Conservation (phyloP, 2,329 filamentous ascomycete genomes). For the Sclerotinia borealis region DNA sequence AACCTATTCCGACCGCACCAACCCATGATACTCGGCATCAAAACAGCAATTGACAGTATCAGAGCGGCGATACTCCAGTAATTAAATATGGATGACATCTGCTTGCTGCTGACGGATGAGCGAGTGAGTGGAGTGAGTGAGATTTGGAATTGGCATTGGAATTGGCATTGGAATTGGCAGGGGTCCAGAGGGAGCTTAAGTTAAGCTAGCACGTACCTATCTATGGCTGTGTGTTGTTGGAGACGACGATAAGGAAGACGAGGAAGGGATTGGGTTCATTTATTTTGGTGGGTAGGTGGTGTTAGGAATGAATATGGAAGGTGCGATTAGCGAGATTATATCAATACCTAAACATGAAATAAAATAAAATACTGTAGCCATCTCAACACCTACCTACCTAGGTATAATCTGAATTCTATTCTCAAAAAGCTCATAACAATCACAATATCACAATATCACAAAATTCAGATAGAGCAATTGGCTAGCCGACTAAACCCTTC, state of each 20-base stretch:
- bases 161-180: too few species aligned
- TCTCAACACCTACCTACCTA: not conserved
- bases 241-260: too few species aligned
- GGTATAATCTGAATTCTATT: not conserved
- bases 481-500: not conserved
- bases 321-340: too few species aligned
- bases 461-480: not conserved
- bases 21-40: slow-evolving; percentile 50
- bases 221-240: too few species aligned
- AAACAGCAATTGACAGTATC: not conserved
- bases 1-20: slow-evolving; percentile 70
- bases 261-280: too few species aligned
- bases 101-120: not conserved
- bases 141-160: too few species aligned
- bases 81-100: not conserved
- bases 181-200: too few species aligned
- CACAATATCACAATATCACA: not conserved
- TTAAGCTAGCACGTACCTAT: too few species aligned
- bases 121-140: not conserved
- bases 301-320: too few species aligned
- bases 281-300: too few species aligned
- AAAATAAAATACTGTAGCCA: not conserved
- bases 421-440: not conserved
- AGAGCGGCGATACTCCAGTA: not conserved
- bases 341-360: too few species aligned